These are phyloP conservation scores for Cupressus sempervirens DNA, from an alignment of 75 land plant species.

Conservation along the genomic window DNA sequence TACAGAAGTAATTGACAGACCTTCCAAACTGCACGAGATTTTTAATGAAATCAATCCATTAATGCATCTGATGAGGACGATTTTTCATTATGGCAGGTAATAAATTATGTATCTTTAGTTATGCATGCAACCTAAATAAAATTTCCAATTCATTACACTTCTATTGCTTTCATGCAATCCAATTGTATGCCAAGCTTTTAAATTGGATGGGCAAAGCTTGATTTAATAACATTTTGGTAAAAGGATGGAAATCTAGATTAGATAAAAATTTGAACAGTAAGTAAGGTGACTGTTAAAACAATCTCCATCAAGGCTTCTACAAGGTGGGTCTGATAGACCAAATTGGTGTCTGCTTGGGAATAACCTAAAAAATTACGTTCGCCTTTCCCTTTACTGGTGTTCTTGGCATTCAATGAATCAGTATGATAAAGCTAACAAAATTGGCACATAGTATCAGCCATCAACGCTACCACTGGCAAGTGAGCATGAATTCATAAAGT, in stretches of 20 bases:
- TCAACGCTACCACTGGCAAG: no score
- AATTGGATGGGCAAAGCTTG: background rate
- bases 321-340: background rate
- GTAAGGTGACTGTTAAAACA: no score
- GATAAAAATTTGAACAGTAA: background rate
- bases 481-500: no score
- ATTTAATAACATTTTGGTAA: background rate
- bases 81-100: constrained; percentile 10
- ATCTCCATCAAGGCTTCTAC: background rate
- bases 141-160: background rate
- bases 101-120: background rate
- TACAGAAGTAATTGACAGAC: background rate
- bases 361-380: no score
- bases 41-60: constrained; percentile 5
- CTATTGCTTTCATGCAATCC: background rate
- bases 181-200: background rate
- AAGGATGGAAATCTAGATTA: background rate
- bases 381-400: background rate
- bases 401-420: background rate
- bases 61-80: background rate
- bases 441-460: background rate
- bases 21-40: background rate
- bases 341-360: background rate
- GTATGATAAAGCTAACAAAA: background rate
- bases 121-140: background rate